phyloP scores from a whole-genome alignment of 805 yeast species.

The Metschnikowia gruessii region DNA sequence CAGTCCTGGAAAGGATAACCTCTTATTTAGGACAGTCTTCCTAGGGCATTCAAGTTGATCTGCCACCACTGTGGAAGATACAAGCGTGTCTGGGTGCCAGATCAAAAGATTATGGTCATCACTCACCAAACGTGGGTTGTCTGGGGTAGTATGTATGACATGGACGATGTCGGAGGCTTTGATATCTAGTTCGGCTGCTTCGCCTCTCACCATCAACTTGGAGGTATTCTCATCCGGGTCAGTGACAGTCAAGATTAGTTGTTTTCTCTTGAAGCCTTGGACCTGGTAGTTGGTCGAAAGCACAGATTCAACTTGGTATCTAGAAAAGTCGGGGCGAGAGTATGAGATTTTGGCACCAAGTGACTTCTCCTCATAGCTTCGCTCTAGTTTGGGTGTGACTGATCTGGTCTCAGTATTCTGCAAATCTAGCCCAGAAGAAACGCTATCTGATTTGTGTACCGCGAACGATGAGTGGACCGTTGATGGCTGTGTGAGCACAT shows the following conservation, averaged over 20 bases:
- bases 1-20: slow-evolving; percentile 63
- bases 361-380: not conserved
- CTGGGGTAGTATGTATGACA: slow-evolving; percentile 46
- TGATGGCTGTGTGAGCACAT: slow-evolving; percentile 17
- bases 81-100: slow-evolving; percentile 77
- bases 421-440: slow-evolving; percentile 45
- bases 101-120: slow-evolving; percentile 60
- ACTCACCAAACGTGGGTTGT: slow-evolving; percentile 47
- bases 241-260: slow-evolving; percentile 53
- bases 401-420: slow-evolving; percentile 44
- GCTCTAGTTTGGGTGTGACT: slow-evolving; percentile 16
- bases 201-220: slow-evolving; percentile 57
- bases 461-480: slow-evolving; percentile 10
- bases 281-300: slow-evolving; percentile 30
- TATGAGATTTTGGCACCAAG: slow-evolving; percentile 40
- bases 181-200: slow-evolving; percentile 52
- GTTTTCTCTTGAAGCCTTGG: slow-evolving; percentile 35
- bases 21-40: slow-evolving; percentile 57
- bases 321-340: slow-evolving; percentile 43
- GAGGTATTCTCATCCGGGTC: slow-evolving; percentile 31
- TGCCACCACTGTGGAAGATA: slow-evolving; percentile 81
- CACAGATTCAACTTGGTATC: slow-evolving; percentile 45
- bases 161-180: slow-evolving; percentile 58
- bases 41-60: slow-evolving; percentile 73
- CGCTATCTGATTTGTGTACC: slow-evolving; percentile 29